A percentile compares a stretch with the other conserved stretches of the same genome.
phyloP scores from a whole-genome alignment of 306 rosid genomes.

The Quercus mongolica region DNA sequence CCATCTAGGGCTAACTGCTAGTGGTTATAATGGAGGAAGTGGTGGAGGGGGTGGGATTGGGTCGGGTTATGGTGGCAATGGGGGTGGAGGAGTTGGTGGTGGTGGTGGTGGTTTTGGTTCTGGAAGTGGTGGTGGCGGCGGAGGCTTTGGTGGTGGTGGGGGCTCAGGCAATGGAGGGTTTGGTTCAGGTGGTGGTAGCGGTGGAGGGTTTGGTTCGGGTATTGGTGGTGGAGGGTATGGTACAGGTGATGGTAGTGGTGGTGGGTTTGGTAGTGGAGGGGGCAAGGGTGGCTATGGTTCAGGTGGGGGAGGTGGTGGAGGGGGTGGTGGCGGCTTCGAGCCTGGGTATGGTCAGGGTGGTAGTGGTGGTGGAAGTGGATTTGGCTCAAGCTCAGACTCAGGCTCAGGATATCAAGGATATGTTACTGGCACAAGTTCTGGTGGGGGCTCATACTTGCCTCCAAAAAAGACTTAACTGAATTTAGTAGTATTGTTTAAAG shows the following conservation, averaged over 20 bases:
- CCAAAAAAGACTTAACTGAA: background rate
- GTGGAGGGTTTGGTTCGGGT: too few relatives aligned
- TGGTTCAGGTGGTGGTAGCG: conserved; percentile 10
- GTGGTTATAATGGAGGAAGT: conserved; percentile 33
- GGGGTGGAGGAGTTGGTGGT: conserved; percentile 28
- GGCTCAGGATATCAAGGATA: background rate
- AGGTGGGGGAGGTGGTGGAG: background rate
- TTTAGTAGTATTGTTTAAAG: background rate
- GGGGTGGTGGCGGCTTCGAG: background rate
- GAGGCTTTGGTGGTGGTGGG: conserved; percentile 19
- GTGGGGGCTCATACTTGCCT: background rate
- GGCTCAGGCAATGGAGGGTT: conserved; percentile 20
- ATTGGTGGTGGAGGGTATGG: too few relatives aligned
- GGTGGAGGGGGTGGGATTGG: conserved; percentile 4
- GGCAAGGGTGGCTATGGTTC: conserved; percentile 10
- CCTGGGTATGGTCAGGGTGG: background rate
- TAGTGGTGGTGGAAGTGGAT: conserved; percentile 14
- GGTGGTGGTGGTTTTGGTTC: conserved; percentile 24
- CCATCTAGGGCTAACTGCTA: conserved; percentile 4
- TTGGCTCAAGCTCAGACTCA: background rate
- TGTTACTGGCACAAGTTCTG: too few relatives aligned
- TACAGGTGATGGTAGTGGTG: background rate
- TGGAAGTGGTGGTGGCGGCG: conserved; percentile 3
- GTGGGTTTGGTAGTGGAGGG: conserved; percentile 12
- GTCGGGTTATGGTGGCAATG: conserved; percentile 3